Conservation (phyloP, 768 basidiomycete species). For the Lactifluus piperatus region DNA sequence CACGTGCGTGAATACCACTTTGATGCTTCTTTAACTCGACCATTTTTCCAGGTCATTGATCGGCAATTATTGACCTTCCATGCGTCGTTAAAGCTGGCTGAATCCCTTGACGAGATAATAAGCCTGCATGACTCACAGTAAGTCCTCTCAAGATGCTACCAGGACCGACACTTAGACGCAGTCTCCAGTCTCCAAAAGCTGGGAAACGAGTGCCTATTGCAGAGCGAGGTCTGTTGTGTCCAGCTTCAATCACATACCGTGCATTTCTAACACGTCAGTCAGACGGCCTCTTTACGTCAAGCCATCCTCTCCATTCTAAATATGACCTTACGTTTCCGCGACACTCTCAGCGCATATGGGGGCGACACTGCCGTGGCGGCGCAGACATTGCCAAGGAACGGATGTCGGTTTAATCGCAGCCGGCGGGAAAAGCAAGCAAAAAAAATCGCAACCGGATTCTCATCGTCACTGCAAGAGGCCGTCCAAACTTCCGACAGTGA, state of each 20-base stretch:
- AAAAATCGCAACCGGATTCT: constrained; percentile 55
- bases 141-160: constrained; percentile 25
- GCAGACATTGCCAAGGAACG: constrained; percentile 39
- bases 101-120: constrained; percentile 73
- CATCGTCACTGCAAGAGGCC: constrained; percentile 29
- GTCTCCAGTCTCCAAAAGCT: constrained; percentile 49
- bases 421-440: constrained; percentile 47
- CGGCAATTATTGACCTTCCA: constrained; percentile 54
- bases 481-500: constrained; percentile 38
- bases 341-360: constrained; percentile 50
- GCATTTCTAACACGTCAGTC: constrained; percentile 2
- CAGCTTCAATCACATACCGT: neutral
- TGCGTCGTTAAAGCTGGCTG: constrained; percentile 39
- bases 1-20: constrained; percentile 38
- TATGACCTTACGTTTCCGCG: constrained; percentile 62
- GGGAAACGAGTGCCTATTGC: constrained; percentile 54
- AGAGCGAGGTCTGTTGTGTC: constrained; percentile 39
- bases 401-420: constrained; percentile 51
- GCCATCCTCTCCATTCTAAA: constrained; percentile 65
- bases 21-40: neutral
- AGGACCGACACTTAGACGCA: neutral
- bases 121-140: constrained; percentile 61
- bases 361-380: constrained; percentile 55
- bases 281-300: constrained; percentile 59
- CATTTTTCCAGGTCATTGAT: constrained; percentile 50